These are phyloP conservation scores for Coemansia sp. DNA, from an alignment of 192 early-diverging fungal genomes.

Conservation along the genomic window DNA sequence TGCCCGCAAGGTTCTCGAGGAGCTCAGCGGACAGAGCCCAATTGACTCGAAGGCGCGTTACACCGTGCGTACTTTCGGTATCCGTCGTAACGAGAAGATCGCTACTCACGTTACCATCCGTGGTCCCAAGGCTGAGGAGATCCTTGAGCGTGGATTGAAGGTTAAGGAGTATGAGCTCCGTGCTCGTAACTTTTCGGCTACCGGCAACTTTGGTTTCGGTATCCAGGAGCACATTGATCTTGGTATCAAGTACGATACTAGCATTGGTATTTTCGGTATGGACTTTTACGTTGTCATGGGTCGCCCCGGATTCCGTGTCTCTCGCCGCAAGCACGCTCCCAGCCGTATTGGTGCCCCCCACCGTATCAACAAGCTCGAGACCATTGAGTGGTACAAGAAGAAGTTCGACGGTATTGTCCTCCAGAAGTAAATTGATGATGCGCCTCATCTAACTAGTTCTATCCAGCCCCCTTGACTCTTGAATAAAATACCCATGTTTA, in stretches of 20 bases:
- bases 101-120: slow-evolving; percentile 98
- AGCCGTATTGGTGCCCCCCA: slow-evolving; percentile 86
- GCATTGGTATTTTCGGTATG: slow-evolving; percentile 97
- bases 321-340: slow-evolving; percentile 86
- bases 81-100: slow-evolving; percentile 99
- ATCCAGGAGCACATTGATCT: slow-evolving; percentile 99
- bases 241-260: slow-evolving; percentile 99
- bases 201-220: slow-evolving; percentile 99
- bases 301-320: slow-evolving; percentile 94
- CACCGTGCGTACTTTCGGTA: slow-evolving; percentile 99
- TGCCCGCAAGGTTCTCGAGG: slow-evolving; percentile 99
- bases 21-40: slow-evolving; percentile 98
- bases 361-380: slow-evolving; percentile 94
- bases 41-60: slow-evolving; percentile 99
- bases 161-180: slow-evolving; percentile 99
- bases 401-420: slow-evolving; percentile 87
- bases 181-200: slow-evolving; percentile 92
- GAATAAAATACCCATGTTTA: slow-evolving; percentile 19
- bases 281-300: slow-evolving; percentile 99
- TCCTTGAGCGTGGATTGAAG: slow-evolving; percentile 99
- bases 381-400: slow-evolving; percentile 98
- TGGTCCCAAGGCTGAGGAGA: slow-evolving; percentile 92
- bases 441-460: slow-evolving; percentile 4
- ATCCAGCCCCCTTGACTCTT: slow-evolving; percentile 14
- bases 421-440: slow-evolving; percentile 69